Evolutionary conservation across 2,329 filamentous ascomycete genomes (phyloP).

Genomic region (Clarireedia paspali): DNA sequence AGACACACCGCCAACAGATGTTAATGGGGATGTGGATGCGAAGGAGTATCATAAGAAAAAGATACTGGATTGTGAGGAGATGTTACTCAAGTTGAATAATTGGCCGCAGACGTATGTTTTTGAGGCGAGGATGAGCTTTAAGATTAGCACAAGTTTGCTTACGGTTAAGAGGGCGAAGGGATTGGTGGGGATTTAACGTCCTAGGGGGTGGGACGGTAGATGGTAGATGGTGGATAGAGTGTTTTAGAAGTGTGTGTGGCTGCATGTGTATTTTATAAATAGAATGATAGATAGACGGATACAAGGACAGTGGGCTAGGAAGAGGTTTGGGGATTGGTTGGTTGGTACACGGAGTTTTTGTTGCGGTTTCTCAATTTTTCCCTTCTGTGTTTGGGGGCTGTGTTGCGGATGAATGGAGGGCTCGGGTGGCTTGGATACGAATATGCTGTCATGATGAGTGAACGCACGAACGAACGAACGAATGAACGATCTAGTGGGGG

Average conservation of each 20-base stretch:
- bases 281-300: neutral
- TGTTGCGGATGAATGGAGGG: no score
- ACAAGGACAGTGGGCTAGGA: neutral
- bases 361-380: no score
- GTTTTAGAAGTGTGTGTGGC: neutral
- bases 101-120: slow-evolving; percentile 70
- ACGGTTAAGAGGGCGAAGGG: slow-evolving; percentile 23
- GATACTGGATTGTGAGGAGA: slow-evolving; percentile 53
- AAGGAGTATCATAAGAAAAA: slow-evolving; percentile 46
- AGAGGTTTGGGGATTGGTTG: neutral
- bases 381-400: no score
- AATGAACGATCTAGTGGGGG: neutral
- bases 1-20: slow-evolving; percentile 24
- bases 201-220: neutral
- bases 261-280: neutral
- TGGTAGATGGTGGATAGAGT: neutral
- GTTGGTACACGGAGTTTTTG: no score
- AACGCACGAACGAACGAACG: no score
- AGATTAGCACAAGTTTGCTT: slow-evolving; percentile 30
- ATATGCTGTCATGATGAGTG: no score
- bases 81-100: slow-evolving; percentile 57
- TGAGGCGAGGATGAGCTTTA: slow-evolving; percentile 67
- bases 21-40: slow-evolving; percentile 42
- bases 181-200: slow-evolving; percentile 15
- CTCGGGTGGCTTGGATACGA: no score